Evolutionary conservation across 345 rosid species (phyloP).

Genomic region (Alliaria petiolata): DNA sequence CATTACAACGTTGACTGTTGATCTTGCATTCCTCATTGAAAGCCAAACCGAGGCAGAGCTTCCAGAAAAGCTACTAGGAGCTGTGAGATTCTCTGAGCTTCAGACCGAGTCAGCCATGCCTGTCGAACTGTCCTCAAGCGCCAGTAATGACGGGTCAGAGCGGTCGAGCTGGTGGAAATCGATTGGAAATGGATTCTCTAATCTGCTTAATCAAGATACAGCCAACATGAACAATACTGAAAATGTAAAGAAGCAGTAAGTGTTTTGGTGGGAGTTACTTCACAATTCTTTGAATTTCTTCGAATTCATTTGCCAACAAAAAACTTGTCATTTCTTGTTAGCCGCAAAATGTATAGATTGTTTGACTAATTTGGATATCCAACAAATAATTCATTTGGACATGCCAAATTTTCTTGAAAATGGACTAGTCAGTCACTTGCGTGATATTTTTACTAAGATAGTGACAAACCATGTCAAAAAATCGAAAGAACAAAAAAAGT

Average conservation of each 20-base stretch:
- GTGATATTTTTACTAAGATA: no score
- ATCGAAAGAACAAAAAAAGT: background rate
- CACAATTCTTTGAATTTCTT: constrained; percentile 13
- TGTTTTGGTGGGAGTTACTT: background rate
- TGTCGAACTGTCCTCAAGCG: constrained; percentile 35
- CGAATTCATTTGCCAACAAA: background rate
- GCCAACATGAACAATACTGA: constrained; percentile 41
- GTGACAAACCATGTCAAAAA: background rate
- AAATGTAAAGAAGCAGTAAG: constrained; percentile 47
- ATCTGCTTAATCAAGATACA: constrained; percentile 55
- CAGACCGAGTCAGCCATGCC: constrained; percentile 58
- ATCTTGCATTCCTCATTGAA: constrained; percentile 84
- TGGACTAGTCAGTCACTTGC: no score
- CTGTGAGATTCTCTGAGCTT: constrained; percentile 76
- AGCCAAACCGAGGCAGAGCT: constrained; percentile 80
- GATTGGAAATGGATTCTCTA: constrained; percentile 73
- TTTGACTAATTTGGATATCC: background rate
- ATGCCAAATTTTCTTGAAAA: no score
- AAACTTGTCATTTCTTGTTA: no score
- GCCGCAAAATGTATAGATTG: constrained; percentile 17
- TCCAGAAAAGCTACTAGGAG: constrained; percentile 78
- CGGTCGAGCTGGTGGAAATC: constrained; percentile 77
- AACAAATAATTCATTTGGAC: no score
- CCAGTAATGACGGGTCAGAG: constrained; percentile 13
- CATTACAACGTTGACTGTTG: constrained; percentile 82